Percentiles rank a stretch among this genome's conserved stretches.
Conservation (phyloP, 2,329 filamentous ascomycete genomes). For the Xylaria sp. region DNA sequence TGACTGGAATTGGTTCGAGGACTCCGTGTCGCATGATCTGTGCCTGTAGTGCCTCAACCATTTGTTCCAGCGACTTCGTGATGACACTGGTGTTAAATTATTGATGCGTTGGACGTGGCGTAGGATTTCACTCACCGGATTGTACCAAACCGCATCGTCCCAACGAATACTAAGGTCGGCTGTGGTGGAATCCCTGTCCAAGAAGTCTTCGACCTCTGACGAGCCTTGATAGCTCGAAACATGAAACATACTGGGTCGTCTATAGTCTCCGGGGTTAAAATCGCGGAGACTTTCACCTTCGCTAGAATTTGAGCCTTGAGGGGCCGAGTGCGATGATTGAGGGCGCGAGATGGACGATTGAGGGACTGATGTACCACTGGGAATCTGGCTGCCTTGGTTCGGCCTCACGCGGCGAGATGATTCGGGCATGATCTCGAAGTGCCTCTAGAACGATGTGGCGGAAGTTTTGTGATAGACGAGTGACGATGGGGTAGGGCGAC, state of each 20-base stretch:
- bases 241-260: constrained; percentile 17
- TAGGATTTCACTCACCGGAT: constrained; percentile 27
- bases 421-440: constrained; percentile 6
- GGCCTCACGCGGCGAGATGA: constrained; percentile 24
- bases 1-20: constrained; percentile 34
- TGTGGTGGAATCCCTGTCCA: constrained; percentile 1
- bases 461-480: too few species aligned
- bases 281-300: constrained; percentile 12
- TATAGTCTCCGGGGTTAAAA: constrained; percentile 5
- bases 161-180: constrained; percentile 21
- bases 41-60: constrained; percentile 41
- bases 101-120: neutral
- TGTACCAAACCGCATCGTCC: constrained; percentile 33
- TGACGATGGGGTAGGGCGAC: too few species aligned
- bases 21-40: constrained; percentile 37
- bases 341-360: too few species aligned
- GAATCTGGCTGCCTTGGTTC: constrained; percentile 23
- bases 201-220: constrained; percentile 6
- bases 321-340: neutral
- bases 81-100: neutral
- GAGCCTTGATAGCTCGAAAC: constrained; percentile 25
- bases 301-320: constrained; percentile 14
- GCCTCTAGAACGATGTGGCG: neutral
- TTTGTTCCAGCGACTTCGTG: constrained; percentile 35
- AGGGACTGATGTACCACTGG: constrained; percentile 5